Conservation (phyloP, 208 protist species). For the Kentomonas sorsogonicus region DNA sequence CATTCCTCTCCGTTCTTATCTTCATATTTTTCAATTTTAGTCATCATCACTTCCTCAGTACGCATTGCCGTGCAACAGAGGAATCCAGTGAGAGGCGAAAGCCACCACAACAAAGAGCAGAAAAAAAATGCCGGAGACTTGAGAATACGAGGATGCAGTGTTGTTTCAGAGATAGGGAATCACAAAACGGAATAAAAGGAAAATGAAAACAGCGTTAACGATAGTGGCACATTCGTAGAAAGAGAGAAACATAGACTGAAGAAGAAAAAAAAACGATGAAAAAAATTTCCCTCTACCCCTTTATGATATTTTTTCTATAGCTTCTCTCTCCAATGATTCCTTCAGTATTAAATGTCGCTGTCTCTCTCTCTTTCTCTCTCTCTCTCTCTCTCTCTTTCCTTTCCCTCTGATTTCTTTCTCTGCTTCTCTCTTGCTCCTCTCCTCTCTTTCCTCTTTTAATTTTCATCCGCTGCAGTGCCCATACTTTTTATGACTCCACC, state of each 20-base stretch:
- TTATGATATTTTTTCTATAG: background rate
- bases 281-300: background rate
- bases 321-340: background rate
- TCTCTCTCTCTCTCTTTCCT: slow-evolving; percentile 12
- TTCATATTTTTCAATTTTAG: too few species aligned
- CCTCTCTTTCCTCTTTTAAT: background rate
- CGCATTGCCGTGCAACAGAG: too few species aligned
- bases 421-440: background rate
- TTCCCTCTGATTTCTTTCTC: slow-evolving; percentile 7
- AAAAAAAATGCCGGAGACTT: too few species aligned
- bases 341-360: slow-evolving; percentile 1
- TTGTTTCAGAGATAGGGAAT: too few species aligned
- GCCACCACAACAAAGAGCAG: too few species aligned
- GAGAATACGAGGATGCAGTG: too few species aligned
- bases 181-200: too few species aligned
- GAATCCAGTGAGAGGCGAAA: too few species aligned
- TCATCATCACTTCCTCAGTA: too few species aligned
- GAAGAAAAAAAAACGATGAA: slow-evolving; percentile 1
- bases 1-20: too few species aligned
- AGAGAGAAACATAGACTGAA: slow-evolving; percentile 5
- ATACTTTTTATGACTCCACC: background rate
- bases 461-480: background rate
- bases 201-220: too few species aligned
- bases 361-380: slow-evolving; percentile 7
- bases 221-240: too few species aligned